Conservation (phyloP, 805 yeast species). For the Sporopachydermia quercuum region DNA sequence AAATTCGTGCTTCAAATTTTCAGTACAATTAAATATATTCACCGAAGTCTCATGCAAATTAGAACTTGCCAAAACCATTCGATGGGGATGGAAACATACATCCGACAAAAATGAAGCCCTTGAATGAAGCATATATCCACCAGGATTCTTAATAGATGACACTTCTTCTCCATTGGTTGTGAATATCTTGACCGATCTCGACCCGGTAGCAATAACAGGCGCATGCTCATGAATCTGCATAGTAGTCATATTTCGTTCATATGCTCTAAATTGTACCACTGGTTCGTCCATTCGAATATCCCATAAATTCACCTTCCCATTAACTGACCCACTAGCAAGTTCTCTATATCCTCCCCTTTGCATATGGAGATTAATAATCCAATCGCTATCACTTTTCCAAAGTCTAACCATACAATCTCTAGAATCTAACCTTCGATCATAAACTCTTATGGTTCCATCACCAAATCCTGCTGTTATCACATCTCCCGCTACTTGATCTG, state of each 20-base stretch:
- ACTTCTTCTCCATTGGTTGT: slow-evolving; percentile 71
- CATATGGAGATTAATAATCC: slow-evolving; percentile 75
- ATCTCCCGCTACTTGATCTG: slow-evolving; percentile 92
- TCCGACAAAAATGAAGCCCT: slow-evolving; percentile 40
- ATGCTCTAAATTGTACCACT: slow-evolving; percentile 49
- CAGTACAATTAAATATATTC: slow-evolving; percentile 42
- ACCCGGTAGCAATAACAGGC: slow-evolving; percentile 82
- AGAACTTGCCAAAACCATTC: slow-evolving; percentile 83
- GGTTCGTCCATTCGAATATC: slow-evolving; percentile 70
- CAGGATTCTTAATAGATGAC: slow-evolving; percentile 37
- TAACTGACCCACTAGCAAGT: slow-evolving; percentile 66
- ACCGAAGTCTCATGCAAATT: slow-evolving; percentile 66
- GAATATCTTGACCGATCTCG: slow-evolving; percentile 66
- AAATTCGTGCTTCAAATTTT: slow-evolving; percentile 10
- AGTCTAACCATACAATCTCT: slow-evolving; percentile 73
- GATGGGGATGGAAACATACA: slow-evolving; percentile 78
- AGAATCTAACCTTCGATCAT: slow-evolving; percentile 76
- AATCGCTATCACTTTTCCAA: slow-evolving; percentile 47
- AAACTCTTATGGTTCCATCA: slow-evolving; percentile 79
- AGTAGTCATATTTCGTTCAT: slow-evolving; percentile 39
- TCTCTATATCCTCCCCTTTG: slow-evolving; percentile 95
- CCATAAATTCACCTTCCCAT: slow-evolving; percentile 80
- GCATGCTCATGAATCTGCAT: slow-evolving; percentile 92
- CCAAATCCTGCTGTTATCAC: slow-evolving; percentile 83
- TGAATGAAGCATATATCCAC: slow-evolving; percentile 19